Conservation (phyloP, 495 filamentous ascomycete genomes). For the Aspergillus mulundensis region DNA sequence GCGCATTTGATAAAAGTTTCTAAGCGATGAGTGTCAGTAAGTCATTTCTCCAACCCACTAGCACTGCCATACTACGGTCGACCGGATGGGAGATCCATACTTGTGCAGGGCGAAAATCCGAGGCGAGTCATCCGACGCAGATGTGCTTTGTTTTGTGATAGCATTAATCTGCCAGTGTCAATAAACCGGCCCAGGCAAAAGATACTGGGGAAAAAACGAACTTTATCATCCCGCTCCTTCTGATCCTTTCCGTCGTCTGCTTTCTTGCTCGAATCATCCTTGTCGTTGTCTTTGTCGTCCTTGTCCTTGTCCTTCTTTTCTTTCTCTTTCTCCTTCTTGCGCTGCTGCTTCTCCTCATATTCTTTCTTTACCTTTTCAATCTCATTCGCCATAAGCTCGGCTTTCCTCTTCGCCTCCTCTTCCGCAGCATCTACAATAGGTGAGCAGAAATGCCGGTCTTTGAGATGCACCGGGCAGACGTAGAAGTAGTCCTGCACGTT, state of each 20-base stretch:
- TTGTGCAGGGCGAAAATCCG: constrained; percentile 83
- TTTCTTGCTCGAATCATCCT: constrained; percentile 31
- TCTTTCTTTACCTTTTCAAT: constrained; percentile 68
- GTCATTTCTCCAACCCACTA: neutral
- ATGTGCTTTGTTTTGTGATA: constrained; percentile 29
- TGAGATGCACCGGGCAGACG: constrained; percentile 77
- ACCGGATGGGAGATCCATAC: constrained; percentile 41
- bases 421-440: constrained; percentile 76
- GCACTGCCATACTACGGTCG: neutral
- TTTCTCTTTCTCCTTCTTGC: constrained; percentile 44
- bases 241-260: constrained; percentile 39
- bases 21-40: constrained; percentile 29
- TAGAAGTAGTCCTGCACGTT: constrained; percentile 83
- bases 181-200: neutral
- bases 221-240: constrained; percentile 56
- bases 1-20: constrained; percentile 82
- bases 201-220: no score
- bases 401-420: constrained; percentile 59
- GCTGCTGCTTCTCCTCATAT: constrained; percentile 40
- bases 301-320: constrained; percentile 33
- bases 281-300: constrained; percentile 42
- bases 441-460: constrained; percentile 75
- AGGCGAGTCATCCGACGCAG: constrained; percentile 47
- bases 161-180: constrained; percentile 29
- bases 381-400: constrained; percentile 65